Base-by-base conservation (phyloP, 192 early-diverging fungal species). In the Linderina pennispora region DNA sequence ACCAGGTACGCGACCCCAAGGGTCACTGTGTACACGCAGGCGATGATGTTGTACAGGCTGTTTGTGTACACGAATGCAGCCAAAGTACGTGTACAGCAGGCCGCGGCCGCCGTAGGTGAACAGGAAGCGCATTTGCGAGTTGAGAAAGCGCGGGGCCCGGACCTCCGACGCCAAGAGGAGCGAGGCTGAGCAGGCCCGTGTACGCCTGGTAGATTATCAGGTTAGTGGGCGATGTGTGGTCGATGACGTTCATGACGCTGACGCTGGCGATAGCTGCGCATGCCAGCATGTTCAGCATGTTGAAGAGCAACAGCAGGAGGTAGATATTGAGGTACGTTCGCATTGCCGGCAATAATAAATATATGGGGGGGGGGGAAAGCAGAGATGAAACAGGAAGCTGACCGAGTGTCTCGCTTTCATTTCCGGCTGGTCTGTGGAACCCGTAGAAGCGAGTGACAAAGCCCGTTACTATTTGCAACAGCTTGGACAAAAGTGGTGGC, bases 21-120 rank as follows among this genome's bases (percentile, higher is more conserved):
- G 6, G 68, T 51, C 16, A 79, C 55, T 1, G 58, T 55, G 28
- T 73, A 57, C 8, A 75, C 61, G 22, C 77, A 76, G 0, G 67
- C 69, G 14, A 75, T 50, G 34, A 77, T 68, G 48, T 79, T 79
- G 37, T 65, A 60, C 1, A 71, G 41, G 2, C 31, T 48, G 46
- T 38, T 43, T 2, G 65, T 50, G 31, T 79, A 66, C 18, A 77
- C 72, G n/a, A 20, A 81, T 63, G 43, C 79, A 81, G 5, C 77
- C 79, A 54, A 81, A 79, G 38, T 78, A 81, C 1, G 78, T 77
- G 24, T 76, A 48, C 13, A 81, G 53, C 8, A 79, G 48, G 17
- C 79, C 79, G n/a, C 79, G 64, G 9, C 79, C 79, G 0, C 73
- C 58, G 50, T 77, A 77, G 13, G 74, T 75, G 44, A 70, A 76